Conservation (phyloP, 2,329 filamentous ascomycete genomes). For the Elsinoe perseae region DNA sequence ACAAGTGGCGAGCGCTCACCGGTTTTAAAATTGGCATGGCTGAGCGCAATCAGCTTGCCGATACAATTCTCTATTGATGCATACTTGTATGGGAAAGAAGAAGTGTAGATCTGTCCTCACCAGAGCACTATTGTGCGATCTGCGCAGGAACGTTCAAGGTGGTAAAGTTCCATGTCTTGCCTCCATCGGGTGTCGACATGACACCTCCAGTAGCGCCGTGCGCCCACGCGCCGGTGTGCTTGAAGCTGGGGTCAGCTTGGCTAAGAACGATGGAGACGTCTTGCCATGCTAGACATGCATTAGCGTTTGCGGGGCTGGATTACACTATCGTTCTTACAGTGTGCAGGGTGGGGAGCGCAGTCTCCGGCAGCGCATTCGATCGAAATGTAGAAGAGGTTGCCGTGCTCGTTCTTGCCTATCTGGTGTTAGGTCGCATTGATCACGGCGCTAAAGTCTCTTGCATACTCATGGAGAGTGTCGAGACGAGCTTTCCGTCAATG, state of each 20-base stretch:
- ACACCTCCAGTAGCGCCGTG: conserved; percentile 16
- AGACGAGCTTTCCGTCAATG: conserved; percentile 23
- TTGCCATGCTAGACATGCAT: conserved; percentile 18
- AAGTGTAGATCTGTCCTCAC: too few relatives aligned
- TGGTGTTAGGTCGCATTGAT: conserved; percentile 14
- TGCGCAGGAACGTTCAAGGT: conserved; percentile 14
- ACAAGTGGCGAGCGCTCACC: too few relatives aligned
- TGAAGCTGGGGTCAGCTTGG: conserved; percentile 16
- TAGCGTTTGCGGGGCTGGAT: neutral
- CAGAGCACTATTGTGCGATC: neutral
- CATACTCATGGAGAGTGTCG: conserved; percentile 23
- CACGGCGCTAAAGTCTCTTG: neutral
- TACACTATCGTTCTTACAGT: conserved; percentile 20
- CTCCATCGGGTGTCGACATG: conserved; percentile 17
- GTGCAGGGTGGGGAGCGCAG: conserved; percentile 22
- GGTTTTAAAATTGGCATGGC: too few relatives aligned
- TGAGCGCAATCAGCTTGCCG: too few relatives aligned
- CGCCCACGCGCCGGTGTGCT: conserved; percentile 14
- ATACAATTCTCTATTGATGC: too few relatives aligned
- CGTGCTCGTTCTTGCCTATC: conserved; percentile 23
- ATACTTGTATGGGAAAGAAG: too few relatives aligned
- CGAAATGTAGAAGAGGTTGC: conserved; percentile 24
- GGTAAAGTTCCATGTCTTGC: conserved; percentile 17
- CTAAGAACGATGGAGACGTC: conserved; percentile 18
- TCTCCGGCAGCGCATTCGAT: conserved; percentile 22